Evolutionary conservation across 2,329 filamentous ascomycete genomes (phyloP).

Genomic region (Ceratocystis colombiana): DNA sequence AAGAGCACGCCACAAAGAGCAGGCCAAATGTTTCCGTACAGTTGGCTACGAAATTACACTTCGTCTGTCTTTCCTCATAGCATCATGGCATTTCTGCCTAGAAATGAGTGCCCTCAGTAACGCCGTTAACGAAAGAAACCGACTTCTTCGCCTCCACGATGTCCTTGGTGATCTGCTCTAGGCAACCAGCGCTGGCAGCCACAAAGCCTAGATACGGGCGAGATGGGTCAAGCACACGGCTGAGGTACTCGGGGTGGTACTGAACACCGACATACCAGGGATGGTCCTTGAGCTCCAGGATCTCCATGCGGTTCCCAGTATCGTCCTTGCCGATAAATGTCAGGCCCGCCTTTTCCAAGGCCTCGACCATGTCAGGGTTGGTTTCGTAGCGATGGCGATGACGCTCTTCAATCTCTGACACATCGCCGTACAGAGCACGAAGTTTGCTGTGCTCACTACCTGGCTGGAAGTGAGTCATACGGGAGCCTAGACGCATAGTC

Average conservation of each 20-base stretch:
- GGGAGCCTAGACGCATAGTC: constrained; percentile 75
- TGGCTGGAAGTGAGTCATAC: constrained; percentile 63
- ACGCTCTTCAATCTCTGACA: constrained; percentile 53
- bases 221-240: constrained; percentile 61
- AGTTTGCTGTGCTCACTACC: constrained; percentile 70
- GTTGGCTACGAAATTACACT: not conserved
- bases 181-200: constrained; percentile 60
- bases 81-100: not conserved
- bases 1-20: not conserved
- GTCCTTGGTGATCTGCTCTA: constrained; percentile 39
- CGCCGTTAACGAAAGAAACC: constrained; percentile 20
- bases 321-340: constrained; percentile 72
- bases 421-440: constrained; percentile 59
- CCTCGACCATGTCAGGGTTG: constrained; percentile 65
- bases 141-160: constrained; percentile 27
- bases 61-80: not conserved
- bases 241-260: constrained; percentile 80
- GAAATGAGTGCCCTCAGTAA: constrained; percentile 23
- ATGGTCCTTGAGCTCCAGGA: constrained; percentile 72
- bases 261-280: constrained; percentile 77
- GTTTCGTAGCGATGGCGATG: constrained; percentile 88
- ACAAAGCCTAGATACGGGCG: constrained; percentile 72
- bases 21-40: not conserved
- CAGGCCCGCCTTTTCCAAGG: constrained; percentile 58
- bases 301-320: constrained; percentile 68